Percentiles rank a stretch among this genome's conserved stretches.
These are phyloP conservation scores for Termitomyces eurrhizus DNA, from an alignment of 768 basidiomycete genomes.

Conservation along the genomic window DNA sequence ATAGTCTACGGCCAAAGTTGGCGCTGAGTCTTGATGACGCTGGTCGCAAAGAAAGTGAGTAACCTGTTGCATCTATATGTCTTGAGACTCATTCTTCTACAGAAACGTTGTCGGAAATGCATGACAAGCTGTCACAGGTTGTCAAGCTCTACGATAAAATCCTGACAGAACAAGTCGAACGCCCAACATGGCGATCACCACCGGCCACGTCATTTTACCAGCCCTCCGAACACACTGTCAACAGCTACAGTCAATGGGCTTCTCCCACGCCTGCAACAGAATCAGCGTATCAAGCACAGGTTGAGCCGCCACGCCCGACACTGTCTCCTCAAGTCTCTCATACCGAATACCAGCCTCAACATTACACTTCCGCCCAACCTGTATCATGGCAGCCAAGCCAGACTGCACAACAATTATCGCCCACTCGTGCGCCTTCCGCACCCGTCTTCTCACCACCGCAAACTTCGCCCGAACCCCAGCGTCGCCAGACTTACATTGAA, in stretches of 20 bases:
- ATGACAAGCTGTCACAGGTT: constrained; percentile 88
- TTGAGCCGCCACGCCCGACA: constrained; percentile 14
- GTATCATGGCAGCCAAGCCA: constrained; percentile 17
- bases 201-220: constrained; percentile 30
- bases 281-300: constrained; percentile 7
- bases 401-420: constrained; percentile 10
- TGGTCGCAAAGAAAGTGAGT: constrained; percentile 76
- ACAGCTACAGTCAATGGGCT: constrained; percentile 33
- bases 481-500: constrained; percentile 8
- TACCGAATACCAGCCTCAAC: constrained; percentile 10
- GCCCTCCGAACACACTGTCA: constrained; percentile 20
- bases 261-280: constrained; percentile 15
- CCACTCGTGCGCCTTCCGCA: constrained; percentile 5
- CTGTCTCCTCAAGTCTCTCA: constrained; percentile 21
- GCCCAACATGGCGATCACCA: constrained; percentile 58
- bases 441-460: constrained; percentile 17
- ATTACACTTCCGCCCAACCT: constrained; percentile 7
- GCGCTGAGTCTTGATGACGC: constrained; percentile 83
- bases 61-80: not conserved
- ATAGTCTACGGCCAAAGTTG: constrained; percentile 72
- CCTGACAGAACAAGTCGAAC: constrained; percentile 77
- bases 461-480: constrained; percentile 13
- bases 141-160: constrained; percentile 90
- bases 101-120: constrained; percentile 93
- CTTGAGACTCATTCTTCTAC: constrained; percentile 1